Percentiles rank a stretch among this genome's conserved stretches.
Conservation (phyloP, 148 eudicot species). For the Heliosperma pusillum region DNA sequence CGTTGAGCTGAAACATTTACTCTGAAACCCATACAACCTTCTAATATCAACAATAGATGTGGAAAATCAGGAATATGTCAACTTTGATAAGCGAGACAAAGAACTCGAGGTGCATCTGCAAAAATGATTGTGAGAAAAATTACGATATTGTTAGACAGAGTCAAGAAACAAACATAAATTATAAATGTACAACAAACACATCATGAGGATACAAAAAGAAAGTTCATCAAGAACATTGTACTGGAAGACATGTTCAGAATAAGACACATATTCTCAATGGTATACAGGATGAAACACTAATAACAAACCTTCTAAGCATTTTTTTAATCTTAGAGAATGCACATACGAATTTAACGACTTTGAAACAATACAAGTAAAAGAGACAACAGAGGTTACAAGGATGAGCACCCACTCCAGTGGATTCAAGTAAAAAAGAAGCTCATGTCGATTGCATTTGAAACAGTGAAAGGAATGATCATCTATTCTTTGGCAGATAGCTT, state of each 20-base stretch:
- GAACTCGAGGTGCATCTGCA: background rate
- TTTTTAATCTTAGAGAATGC: too few relatives aligned
- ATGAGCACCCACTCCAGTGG: background rate
- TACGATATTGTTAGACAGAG: background rate
- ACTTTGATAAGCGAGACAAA: background rate
- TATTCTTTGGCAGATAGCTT: too few relatives aligned
- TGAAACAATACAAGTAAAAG: background rate
- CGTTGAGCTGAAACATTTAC: constrained; percentile 58
- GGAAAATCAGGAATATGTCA: background rate
- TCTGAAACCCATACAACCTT: too few relatives aligned
- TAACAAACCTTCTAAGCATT: too few relatives aligned
- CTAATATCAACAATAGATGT: background rate
- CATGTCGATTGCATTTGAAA: background rate
- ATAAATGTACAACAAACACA: background rate
- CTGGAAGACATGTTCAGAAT: too few relatives aligned
- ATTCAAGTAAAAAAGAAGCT: background rate
- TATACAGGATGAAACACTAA: too few relatives aligned
- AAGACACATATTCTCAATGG: too few relatives aligned
- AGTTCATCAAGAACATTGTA: background rate
- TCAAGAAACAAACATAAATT: background rate
- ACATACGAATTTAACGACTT: background rate
- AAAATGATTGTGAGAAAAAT: background rate
- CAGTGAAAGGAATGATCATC: too few relatives aligned
- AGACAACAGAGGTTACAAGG: background rate
- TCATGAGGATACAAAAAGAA: background rate